A percentile compares a stretch with the other conserved stretches of the same genome.
phyloP scores from a whole-genome alignment of 495 filamentous ascomycete genomes.

The Penicillium egyptiacum region DNA sequence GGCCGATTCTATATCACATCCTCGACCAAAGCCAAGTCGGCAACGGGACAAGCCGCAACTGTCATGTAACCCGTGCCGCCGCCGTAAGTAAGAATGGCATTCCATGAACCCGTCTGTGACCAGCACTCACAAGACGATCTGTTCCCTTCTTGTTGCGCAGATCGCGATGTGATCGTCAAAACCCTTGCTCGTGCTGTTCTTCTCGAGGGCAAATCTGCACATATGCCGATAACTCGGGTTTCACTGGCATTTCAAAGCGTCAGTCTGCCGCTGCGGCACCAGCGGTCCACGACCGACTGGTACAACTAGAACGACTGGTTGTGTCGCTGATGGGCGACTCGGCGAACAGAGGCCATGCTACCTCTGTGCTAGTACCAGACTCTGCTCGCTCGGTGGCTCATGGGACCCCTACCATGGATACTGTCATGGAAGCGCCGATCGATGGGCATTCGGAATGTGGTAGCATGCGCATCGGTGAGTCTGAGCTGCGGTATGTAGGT shows the following conservation, averaged over 20 bases:
- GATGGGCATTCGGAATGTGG: conserved; percentile 32
- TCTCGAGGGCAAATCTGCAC: conserved; percentile 22
- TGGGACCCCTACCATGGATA: background rate
- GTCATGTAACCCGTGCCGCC: conserved; percentile 34
- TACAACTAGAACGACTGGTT: conserved; percentile 23
- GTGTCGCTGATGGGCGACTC: conserved; percentile 29
- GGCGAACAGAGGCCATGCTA: conserved; percentile 4
- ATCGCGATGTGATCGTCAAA: conserved; percentile 25
- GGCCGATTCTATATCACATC: conserved; percentile 4
- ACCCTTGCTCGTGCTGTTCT: conserved; percentile 25
- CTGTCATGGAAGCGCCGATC: conserved; percentile 11
- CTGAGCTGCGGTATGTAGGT: conserved; percentile 25
- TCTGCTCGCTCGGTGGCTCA: background rate
- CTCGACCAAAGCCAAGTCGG: conserved; percentile 16
- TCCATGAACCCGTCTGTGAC: background rate
- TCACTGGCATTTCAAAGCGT: conserved; percentile 6
- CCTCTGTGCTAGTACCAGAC: background rate
- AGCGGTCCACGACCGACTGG: conserved; percentile 23
- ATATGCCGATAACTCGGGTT: conserved; percentile 16
- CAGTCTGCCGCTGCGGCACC: conserved; percentile 6
- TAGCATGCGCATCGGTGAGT: conserved; percentile 29
- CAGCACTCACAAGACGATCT: background rate
- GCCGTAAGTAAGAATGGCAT: conserved; percentile 30
- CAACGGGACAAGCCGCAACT: conserved; percentile 37
- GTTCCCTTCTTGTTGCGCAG: conserved; percentile 10